Percentiles rank a stretch among this genome's conserved stretches.
These are phyloP conservation scores for Eucalyptus sp. DNA, from an alignment of 345 rosid species.

Conservation along the genomic window DNA sequence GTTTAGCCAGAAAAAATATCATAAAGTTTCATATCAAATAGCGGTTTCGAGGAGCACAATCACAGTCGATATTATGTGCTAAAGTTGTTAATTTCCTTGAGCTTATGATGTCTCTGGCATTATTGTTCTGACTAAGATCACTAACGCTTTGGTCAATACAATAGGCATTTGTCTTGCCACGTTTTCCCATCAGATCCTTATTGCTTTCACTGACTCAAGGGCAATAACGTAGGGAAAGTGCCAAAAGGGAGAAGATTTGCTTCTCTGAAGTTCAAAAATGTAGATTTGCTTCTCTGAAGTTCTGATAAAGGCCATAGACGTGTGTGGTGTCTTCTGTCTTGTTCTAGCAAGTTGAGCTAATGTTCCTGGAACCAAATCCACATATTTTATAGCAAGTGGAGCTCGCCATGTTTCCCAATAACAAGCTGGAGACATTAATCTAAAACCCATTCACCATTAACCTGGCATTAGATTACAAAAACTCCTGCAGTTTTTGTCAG, in stretches of 20 bases:
- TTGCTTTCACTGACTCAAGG: background rate
- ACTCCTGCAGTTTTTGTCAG: background rate
- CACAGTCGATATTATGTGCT: background rate
- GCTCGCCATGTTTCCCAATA: background rate
- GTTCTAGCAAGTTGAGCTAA: background rate
- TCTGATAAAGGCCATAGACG: background rate
- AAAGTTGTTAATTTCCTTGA: background rate
- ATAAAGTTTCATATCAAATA: background rate
- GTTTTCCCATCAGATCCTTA: background rate
- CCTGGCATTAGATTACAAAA: background rate
- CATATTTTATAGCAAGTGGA: background rate
- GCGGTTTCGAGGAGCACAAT: background rate
- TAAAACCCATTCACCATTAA: background rate
- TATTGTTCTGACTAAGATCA: background rate
- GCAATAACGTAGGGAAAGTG: background rate
- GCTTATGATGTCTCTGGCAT: background rate
- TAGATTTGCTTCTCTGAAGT: background rate
- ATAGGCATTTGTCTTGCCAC: background rate
- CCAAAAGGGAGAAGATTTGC: background rate
- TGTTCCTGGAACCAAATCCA: background rate
- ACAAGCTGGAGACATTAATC: background rate
- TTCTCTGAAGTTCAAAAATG: background rate
- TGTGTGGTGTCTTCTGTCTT: background rate
- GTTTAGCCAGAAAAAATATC: background rate
- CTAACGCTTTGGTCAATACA: background rate